Evolutionary conservation across 345 rosid genomes (phyloP), one percentile per base, ranked within the genome.

Genomic region (Carallia pectinifolia): DNA sequence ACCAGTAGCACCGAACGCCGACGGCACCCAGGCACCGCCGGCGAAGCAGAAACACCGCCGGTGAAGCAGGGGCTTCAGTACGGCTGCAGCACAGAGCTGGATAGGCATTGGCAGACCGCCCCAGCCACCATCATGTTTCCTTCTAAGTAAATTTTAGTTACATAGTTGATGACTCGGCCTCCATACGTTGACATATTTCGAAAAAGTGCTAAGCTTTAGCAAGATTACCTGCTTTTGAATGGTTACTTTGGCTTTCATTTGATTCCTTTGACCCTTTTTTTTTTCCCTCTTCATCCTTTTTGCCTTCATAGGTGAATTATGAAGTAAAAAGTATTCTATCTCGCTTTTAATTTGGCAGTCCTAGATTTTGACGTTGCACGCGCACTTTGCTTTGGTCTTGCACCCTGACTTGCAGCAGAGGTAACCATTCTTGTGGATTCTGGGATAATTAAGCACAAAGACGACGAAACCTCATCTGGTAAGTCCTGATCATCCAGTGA

Each of bases 361-460:
- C 98, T 50, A 77, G 97, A 71, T 94, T 91, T 71, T n/a, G 97
- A 97, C 40, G 85, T 94, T 66, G 97, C 98, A n/a, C 98, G 91
- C 82, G 93, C 96, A 15, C 95, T 94, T 64, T 94, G 98, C 77
- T 78, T 94, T 85, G 98, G 98, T 48, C 96, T 94, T 36, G 98
- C 98, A 66, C 98, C 98, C 54, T 94, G 98, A 97, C 95, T 94
- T 34, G 98, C 97, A 13, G 97, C 97, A 61, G 97, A 94, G 87
- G 81, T 91, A 75, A 97, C 98, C 27, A 73, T 91, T 76, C 97
- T 91, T 23, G 97, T 94, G 65, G 96, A 94, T 67, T 91, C 97
- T 6, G 97, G 98, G 62, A 90, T 87, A 93, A 88, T 94, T 65
- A 94, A 91, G 89, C 98, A 91, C 88, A 90, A 91, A 76, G 97